phyloP scores from a whole-genome alignment of 441 rosid species.

The Populus trichocarpa region DNA sequence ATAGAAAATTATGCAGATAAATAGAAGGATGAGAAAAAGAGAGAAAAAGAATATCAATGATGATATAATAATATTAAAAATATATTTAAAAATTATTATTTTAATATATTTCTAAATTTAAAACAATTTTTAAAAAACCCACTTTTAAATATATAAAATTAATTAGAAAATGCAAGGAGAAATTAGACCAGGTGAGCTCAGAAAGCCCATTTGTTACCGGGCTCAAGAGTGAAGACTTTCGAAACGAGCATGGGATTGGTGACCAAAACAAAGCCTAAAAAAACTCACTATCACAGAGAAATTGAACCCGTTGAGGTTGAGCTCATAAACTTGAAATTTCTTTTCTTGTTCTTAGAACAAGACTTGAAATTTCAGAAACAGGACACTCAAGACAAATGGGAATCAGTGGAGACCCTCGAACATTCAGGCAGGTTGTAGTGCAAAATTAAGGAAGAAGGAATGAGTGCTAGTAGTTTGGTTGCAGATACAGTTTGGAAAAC shows the following conservation, averaged over 20 bases:
- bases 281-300: not conserved
- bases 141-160: too few relatives aligned
- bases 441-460: not conserved
- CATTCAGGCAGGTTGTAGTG: not conserved
- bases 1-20: too few relatives aligned
- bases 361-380: not conserved
- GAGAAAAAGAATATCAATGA: too few relatives aligned
- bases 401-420: not conserved
- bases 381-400: not conserved
- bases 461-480: constrained; percentile 37
- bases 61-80: too few relatives aligned
- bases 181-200: not conserved
- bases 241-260: not conserved
- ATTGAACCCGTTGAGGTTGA: not conserved
- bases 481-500: constrained; percentile 48
- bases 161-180: not conserved
- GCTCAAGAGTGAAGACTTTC: not conserved
- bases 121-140: too few relatives aligned
- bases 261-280: too few relatives aligned
- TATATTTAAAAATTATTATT: too few relatives aligned
- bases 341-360: too few relatives aligned
- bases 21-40: too few relatives aligned
- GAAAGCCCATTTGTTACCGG: not conserved
- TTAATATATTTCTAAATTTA: too few relatives aligned
- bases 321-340: not conserved